A percentile compares a stretch with the other conserved stretches of the same genome.
Conservation (phyloP, 2,329 filamentous ascomycete species). For the Akanthomyces lecanii region DNA sequence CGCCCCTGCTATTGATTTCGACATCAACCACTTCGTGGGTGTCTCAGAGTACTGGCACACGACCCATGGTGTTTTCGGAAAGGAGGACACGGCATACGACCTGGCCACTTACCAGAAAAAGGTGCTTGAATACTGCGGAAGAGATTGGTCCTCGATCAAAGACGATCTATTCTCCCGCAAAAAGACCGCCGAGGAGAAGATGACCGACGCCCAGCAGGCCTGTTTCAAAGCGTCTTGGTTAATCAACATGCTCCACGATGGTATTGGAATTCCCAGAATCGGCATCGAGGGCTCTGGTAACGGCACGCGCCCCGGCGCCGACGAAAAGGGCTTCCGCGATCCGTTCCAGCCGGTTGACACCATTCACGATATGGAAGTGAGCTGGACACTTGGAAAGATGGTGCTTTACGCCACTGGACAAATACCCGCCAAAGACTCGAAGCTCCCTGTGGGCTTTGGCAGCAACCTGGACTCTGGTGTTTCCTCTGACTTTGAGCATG, state of each 20-base stretch:
- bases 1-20: constrained; percentile 92
- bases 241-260: constrained; percentile 92
- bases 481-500: constrained; percentile 78
- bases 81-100: constrained; percentile 79
- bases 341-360: constrained; percentile 92
- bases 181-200: constrained; percentile 72
- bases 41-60: constrained; percentile 99
- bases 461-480: constrained; percentile 66
- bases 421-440: constrained; percentile 58
- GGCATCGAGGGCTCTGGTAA: constrained; percentile 65
- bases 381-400: constrained; percentile 97
- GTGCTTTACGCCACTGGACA: constrained; percentile 91
- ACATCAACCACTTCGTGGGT: constrained; percentile 94
- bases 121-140: constrained; percentile 79
- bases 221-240: constrained; percentile 99
- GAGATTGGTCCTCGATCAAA: constrained; percentile 75
- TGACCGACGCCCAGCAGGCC: constrained; percentile 75
- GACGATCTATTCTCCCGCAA: constrained; percentile 60
- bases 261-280: constrained; percentile 85
- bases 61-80: constrained; percentile 87
- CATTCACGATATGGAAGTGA: constrained; percentile 86
- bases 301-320: constrained; percentile 69
- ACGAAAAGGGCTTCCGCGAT: constrained; percentile 69
- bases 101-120: constrained; percentile 82
- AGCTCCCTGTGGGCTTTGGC: constrained; percentile 83